Percentiles rank a stretch among this genome's conserved stretches.
These are phyloP conservation scores for Larix kaempferi DNA, from an alignment of 75 land plant species.

Conservation along the genomic window DNA sequence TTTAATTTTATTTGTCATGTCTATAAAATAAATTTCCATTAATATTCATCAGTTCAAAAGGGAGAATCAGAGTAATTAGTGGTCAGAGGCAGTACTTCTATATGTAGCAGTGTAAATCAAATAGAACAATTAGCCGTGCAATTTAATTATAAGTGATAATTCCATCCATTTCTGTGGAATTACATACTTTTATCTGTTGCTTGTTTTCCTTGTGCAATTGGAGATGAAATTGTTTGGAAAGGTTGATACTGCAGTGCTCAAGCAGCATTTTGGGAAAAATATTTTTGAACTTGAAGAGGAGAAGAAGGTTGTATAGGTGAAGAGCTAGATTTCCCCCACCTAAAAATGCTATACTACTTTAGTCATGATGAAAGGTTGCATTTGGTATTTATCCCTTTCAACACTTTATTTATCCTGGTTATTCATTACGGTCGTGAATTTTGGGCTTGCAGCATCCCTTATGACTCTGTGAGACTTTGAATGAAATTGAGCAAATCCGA, in stretches of 20 bases:
- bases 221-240: constrained; percentile 89
- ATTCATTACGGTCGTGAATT: neutral
- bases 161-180: too few relatives aligned
- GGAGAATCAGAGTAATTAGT: neutral
- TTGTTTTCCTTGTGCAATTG: constrained; percentile 43
- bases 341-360: neutral
- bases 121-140: neutral
- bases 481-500: too few relatives aligned
- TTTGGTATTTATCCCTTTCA: neutral
- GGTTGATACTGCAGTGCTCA: constrained; percentile 60
- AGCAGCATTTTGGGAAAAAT: constrained; percentile 97
- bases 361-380: neutral
- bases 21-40: neutral
- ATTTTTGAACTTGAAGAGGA: constrained; percentile 91
- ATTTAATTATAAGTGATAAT: neutral
- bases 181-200: neutral
- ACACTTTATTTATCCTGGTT: neutral
- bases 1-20: neutral
- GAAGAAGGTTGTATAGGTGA: constrained; percentile 84
- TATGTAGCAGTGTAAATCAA: neutral
- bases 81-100: neutral
- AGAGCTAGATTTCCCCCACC: too few relatives aligned
- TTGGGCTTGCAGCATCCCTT: too few relatives aligned
- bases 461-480: too few relatives aligned
- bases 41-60: neutral